phyloP scores from a whole-genome alignment of 441 rosid species.

The Euphorbia celastroides region DNA sequence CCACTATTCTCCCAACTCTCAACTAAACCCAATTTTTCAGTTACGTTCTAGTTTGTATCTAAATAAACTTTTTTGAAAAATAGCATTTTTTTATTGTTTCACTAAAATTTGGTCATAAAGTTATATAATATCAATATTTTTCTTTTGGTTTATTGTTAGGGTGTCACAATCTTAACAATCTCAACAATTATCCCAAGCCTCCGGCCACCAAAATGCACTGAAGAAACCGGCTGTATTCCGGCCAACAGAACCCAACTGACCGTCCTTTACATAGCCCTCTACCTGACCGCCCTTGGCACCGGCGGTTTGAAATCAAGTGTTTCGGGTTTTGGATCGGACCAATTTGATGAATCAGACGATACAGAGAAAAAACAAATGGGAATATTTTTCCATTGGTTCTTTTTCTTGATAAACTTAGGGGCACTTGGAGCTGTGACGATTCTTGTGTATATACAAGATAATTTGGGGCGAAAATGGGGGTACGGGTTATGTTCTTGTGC shows the following conservation, averaged over 20 bases:
- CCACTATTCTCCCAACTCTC: neutral
- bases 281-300: conserved; percentile 83
- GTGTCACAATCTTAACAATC: conserved; percentile 70
- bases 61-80: neutral
- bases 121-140: neutral
- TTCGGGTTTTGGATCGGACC: conserved; percentile 92
- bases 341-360: conserved; percentile 67
- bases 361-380: conserved; percentile 59
- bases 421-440: conserved; percentile 74
- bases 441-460: conserved; percentile 84
- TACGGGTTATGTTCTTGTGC: conserved; percentile 78
- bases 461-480: conserved; percentile 77
- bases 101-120: neutral
- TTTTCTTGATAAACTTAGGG: conserved; percentile 80
- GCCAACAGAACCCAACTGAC: conserved; percentile 53
- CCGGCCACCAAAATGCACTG: conserved; percentile 60
- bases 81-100: neutral
- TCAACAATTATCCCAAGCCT: conserved; percentile 76
- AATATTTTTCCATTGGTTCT: conserved; percentile 84
- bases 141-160: conserved; percentile 31
- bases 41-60: conserved; percentile 5
- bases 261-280: conserved; percentile 67
- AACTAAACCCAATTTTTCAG: conserved; percentile 6
- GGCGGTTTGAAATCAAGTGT: conserved; percentile 94
- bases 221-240: conserved; percentile 39